Evolutionary conservation across 1,139 yeast genomes (phyloP), one percentile per base, ranked within the genome.

Genomic region (Protomyces pachydermus): DNA sequence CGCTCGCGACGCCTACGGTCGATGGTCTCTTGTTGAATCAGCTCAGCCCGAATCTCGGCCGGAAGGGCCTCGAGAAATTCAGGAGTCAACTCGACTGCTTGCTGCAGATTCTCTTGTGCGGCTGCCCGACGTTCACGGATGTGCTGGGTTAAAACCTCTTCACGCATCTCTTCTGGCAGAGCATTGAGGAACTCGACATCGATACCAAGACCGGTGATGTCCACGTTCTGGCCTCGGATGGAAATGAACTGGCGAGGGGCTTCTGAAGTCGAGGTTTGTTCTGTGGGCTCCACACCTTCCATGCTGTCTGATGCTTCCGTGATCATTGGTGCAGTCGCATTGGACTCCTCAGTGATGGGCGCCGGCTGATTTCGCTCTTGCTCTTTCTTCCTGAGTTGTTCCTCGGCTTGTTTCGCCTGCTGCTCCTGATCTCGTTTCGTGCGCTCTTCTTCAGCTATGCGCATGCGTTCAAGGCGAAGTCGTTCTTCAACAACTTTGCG

Each of bases 121-220:
- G 80, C 81, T 1, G 77, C 72, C 77, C 86, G 69, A 80, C 78
- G 79, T 68, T 90, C 96, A 54, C 93, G 79, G 3, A 91, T 79
- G 72, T 91, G 96, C 70, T 91, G 95, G 0, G 95, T 84, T 71
- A 90, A 84, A 0, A 91, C 98, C 71, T 91, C 97, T 69, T 91
- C 96, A 61, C 97, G 80, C 88, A 91, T 88, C 63, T 89, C 95
- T 57, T 88, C 96, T 0, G 98, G 98, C 46, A 91, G 79, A 0
- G 97, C 97, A 70, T 87, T 88, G 68, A 91, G 80, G 72, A 91
- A 91, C 70, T 88, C 95, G 0, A 96, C 96, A 74, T 91, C 97
- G 66, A 91, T 90, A 65, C 90, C 97, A 2, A 96, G 86, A 0
- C 91, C 95, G 64, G 95, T 83, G 54, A 91, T 88, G 73, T 91